Conservation (phyloP, 164 flowering plant genomes). For the Brasenia schreberi region DNA sequence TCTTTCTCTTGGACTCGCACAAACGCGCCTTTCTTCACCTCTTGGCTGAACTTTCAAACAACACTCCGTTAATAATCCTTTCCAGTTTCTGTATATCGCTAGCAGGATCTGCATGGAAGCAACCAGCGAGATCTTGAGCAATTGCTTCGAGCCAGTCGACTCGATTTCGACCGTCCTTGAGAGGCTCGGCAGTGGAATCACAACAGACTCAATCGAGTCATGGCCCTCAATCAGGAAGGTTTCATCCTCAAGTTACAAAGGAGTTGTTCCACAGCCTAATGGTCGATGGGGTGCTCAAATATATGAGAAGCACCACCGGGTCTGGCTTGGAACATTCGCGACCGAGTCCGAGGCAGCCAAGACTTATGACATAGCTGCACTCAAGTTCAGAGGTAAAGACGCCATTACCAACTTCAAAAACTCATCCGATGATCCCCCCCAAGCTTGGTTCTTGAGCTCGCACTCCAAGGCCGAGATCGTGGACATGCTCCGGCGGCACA, state of each 20-base stretch:
- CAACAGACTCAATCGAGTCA: conserved; percentile 12
- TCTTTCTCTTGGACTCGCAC: not conserved
- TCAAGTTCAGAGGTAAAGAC: conserved; percentile 3
- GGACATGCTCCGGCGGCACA: conserved; percentile 84
- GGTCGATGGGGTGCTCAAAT: conserved; percentile 11
- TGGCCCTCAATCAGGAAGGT: not conserved
- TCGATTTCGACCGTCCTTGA: conserved; percentile 20
- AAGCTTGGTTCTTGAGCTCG: conserved; percentile 36
- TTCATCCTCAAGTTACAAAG: conserved; percentile 9
- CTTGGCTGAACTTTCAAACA: conserved; percentile 8
- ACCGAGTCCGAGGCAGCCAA: conserved; percentile 6
- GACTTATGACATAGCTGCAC: not conserved
- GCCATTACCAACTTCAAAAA: conserved; percentile 3
- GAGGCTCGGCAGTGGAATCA: conserved; percentile 63
- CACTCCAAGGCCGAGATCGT: conserved; percentile 85
- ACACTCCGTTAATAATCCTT: conserved; percentile 2
- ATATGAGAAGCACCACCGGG: conserved; percentile 10
- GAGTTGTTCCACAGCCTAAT: conserved; percentile 7
- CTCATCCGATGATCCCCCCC: conserved; percentile 23
- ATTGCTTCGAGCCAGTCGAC: conserved; percentile 7
- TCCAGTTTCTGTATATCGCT: not conserved
- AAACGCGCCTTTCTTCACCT: conserved; percentile 1
- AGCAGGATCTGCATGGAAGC: not conserved
- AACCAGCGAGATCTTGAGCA: conserved; percentile 6
- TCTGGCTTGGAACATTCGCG: conserved; percentile 10